phyloP scores from a whole-genome alignment of 2,329 filamentous ascomycete species.

The Colletotrichum musae region DNA sequence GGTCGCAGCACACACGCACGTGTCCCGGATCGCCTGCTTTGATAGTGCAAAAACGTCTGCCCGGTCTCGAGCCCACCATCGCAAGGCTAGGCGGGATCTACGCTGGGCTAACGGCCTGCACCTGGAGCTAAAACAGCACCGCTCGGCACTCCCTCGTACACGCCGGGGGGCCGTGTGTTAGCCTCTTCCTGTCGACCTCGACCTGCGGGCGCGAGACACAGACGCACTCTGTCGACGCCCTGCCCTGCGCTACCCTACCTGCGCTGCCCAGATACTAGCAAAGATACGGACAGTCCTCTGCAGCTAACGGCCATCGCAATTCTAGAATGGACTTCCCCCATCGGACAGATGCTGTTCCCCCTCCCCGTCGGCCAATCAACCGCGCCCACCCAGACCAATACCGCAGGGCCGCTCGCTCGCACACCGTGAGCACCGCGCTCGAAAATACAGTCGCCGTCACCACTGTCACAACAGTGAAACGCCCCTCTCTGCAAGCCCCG shows the following conservation, averaged over 20 bases:
- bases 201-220: constrained; percentile 8
- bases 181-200: constrained; percentile 27
- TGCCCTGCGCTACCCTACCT: constrained; percentile 8
- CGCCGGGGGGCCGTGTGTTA: constrained; percentile 36
- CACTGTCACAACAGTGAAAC: constrained; percentile 41
- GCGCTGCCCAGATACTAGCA: constrained; percentile 21
- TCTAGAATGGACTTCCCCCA: constrained; percentile 41
- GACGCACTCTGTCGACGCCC: constrained; percentile 10
- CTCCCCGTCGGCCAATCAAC: constrained; percentile 29
- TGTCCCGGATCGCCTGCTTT: constrained; percentile 31
- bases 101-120: constrained; percentile 37
- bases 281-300: constrained; percentile 5
- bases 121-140: constrained; percentile 35
- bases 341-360: constrained; percentile 28
- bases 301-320: constrained; percentile 33
- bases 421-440: constrained; percentile 34
- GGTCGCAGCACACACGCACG: constrained; percentile 20
- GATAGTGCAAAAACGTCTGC: constrained; percentile 17
- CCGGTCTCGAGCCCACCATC: constrained; percentile 24
- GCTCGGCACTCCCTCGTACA: constrained; percentile 35
- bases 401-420: constrained; percentile 29
- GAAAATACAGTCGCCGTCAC: constrained; percentile 38
- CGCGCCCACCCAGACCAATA: background rate
- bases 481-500: constrained; percentile 39
- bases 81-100: constrained; percentile 33